Base-by-base conservation (phyloP, 2,329 filamentous ascomycete genomes). In the Aspergillus uvarum region DNA sequence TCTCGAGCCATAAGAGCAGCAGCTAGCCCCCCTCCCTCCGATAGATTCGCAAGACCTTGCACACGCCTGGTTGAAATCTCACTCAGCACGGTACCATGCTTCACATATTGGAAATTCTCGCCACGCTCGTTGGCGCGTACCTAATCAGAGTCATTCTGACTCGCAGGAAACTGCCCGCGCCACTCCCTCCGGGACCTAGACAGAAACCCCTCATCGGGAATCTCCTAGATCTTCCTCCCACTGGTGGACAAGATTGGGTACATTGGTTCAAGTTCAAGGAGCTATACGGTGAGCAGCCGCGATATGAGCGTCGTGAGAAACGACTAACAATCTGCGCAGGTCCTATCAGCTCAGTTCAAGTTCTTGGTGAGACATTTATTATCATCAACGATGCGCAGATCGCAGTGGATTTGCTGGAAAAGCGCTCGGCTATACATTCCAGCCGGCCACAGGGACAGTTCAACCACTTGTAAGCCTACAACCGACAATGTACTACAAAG, bases 181-280 rank as follows among this genome's bases (percentile, higher is more conserved):
- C 72, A 2, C 67, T 82, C 0, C 83, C 82, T 1, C 83, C 83
- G 1, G 83, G 83, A 0, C 83, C 83, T 0, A 81, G 74, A 42
- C 76, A 75, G 0, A 66, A 80, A 6, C 81, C 81, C 0, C 14
- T 85, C 0, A 31, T 85, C 4, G 83, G 83, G 4, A 85, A 85
- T 63, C 62, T 84, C 16, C 61, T 65, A 1, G 81, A 85, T 61
- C 68, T 85, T 11, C 82, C 82, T 0, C 68, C 74, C 0, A 58
- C 70, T 8, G 74, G 72, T 0, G 63, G 63, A 44, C 73, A 71
- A 8, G 79, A 81, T 54, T 78, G 71, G 66, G 61, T 74, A 21
- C 78, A 81, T 56, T 81, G 79, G 79, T 57, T 77, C 1, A 70
- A 80, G 49, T 74, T 79, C 60, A 81, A 80, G 63, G 73, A 78